Percentiles rank a stretch among this genome's conserved stretches.
phyloP scores from a whole-genome alignment of 1,139 yeast species.

The Protomyces arabidopsidicola region DNA sequence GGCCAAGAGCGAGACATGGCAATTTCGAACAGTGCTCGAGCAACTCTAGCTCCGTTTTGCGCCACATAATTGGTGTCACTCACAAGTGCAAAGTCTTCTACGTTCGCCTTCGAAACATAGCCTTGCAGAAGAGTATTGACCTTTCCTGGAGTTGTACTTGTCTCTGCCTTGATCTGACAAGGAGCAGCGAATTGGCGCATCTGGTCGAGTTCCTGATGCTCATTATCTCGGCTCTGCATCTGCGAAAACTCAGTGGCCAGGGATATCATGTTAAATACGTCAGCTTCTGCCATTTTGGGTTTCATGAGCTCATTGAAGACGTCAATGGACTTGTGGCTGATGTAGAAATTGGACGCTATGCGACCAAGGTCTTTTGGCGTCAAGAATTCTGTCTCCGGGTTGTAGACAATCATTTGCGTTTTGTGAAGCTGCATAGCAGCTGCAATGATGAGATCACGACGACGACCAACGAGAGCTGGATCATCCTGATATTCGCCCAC shows the following conservation, averaged over 20 bases:
- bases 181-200: conserved; percentile 57
- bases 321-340: conserved; percentile 79
- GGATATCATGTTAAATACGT: conserved; percentile 79
- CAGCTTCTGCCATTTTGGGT: conserved; percentile 88
- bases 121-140: conserved; percentile 85
- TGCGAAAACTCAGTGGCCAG: conserved; percentile 94
- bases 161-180: conserved; percentile 77
- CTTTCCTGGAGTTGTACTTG: conserved; percentile 75
- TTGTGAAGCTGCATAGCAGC: conserved; percentile 81
- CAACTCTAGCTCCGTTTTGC: conserved; percentile 87
- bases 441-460: conserved; percentile 66
- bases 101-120: conserved; percentile 67
- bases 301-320: conserved; percentile 79
- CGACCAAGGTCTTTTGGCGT: conserved; percentile 87
- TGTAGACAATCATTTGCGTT: conserved; percentile 89
- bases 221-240: conserved; percentile 80
- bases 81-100: conserved; percentile 63
- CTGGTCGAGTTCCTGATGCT: conserved; percentile 62
- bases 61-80: conserved; percentile 93
- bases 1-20: conserved; percentile 66
- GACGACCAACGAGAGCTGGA: conserved; percentile 66
- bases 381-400: conserved; percentile 75
- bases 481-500: conserved; percentile 83
- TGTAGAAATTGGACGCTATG: conserved; percentile 88
- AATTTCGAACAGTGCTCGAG: conserved; percentile 81